Evolutionary conservation across 441 rosid genomes (phyloP), one percentile per base, ranked within the genome.

Genomic region (Gossypium lobatum): DNA sequence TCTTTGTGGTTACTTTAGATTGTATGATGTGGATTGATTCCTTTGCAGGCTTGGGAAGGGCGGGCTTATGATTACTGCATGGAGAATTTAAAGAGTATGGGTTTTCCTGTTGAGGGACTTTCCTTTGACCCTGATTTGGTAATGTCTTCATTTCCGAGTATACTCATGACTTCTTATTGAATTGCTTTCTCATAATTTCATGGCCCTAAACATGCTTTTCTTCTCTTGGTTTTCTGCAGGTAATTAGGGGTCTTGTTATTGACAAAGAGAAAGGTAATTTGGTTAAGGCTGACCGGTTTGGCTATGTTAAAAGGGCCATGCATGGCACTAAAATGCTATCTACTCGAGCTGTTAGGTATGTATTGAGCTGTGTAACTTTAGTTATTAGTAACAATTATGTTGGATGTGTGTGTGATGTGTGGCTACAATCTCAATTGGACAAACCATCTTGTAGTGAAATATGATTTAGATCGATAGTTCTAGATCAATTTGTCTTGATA

Each of bases 211-310:
- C 23, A 1, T 64, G 42, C 64, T 52, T 31, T 21, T 48, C 57
- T 39, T 66, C 60, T n/a, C 62, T 62, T 78, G 71, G 74, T 73
- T 61, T 64, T 46, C 64, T 73, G 70, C 70, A 90, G 95, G 92
- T 93, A 52, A 95, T 93, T 67, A 88, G 98, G 86, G 99, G 99
- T 74, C 97, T 95, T 65, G 96, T 95, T 81, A 95, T 95, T 52
- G 98, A 95, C 83, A 95, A 91, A 89, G 96, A 95, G 80, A 91
- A 86, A 34, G 98, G 99, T 57, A 95, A 95, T 71, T 78, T 95
- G 87, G 99, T 95, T 25, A 93, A 95, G 90, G 96, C 99, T 3
- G 99, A 91, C 77, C 88, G 99, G 26, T 95, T 93, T 86, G 99
- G 99, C 63, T 93, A 89, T 70, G 93, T 95, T 39, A 89, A 93